A percentile compares a stretch with the other conserved stretches of the same genome.
phyloP scores from a whole-genome alignment of 805 yeast genomes.

The Sugiyamaella mastotermitis region DNA sequence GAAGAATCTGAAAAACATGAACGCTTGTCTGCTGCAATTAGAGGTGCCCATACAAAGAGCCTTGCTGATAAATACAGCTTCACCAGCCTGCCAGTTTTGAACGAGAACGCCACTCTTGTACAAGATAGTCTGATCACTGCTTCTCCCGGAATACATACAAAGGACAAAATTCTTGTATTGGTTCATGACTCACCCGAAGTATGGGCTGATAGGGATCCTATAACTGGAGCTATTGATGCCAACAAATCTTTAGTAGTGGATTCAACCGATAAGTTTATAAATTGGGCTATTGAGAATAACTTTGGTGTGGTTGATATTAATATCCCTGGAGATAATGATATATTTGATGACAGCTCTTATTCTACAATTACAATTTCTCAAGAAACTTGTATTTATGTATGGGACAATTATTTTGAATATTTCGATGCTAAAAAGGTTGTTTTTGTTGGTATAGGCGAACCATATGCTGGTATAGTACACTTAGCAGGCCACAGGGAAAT shows the following conservation, averaged over 20 bases:
- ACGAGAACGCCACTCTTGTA: slow-evolving; percentile 29
- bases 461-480: slow-evolving; percentile 82
- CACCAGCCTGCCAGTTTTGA: slow-evolving; percentile 59
- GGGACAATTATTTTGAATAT: slow-evolving; percentile 87
- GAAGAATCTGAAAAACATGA: slow-evolving; percentile 3
- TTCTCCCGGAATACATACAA: slow-evolving; percentile 55
- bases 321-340: slow-evolving; percentile 50
- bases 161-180: slow-evolving; percentile 59
- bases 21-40: slow-evolving; percentile 53
- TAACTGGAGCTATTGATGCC: slow-evolving; percentile 71
- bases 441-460: slow-evolving; percentile 84
- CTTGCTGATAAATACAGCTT: slow-evolving; percentile 52
- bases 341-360: slow-evolving; percentile 42
- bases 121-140: slow-evolving; percentile 62
- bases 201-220: slow-evolving; percentile 81
- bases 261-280: slow-evolving; percentile 61
- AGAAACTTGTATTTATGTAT: slow-evolving; percentile 68
- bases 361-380: slow-evolving; percentile 65
- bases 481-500: slow-evolving; percentile 75
- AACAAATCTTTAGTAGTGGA: slow-evolving; percentile 64
- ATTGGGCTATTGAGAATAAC: slow-evolving; percentile 55
- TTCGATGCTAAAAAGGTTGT: slow-evolving; percentile 66
- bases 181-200: slow-evolving; percentile 90
- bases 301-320: slow-evolving; percentile 82
- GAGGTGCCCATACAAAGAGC: slow-evolving; percentile 57